Evolutionary conservation across 108 stramenopile species (phyloP).

Genomic region (Cyclotella atomus): DNA sequence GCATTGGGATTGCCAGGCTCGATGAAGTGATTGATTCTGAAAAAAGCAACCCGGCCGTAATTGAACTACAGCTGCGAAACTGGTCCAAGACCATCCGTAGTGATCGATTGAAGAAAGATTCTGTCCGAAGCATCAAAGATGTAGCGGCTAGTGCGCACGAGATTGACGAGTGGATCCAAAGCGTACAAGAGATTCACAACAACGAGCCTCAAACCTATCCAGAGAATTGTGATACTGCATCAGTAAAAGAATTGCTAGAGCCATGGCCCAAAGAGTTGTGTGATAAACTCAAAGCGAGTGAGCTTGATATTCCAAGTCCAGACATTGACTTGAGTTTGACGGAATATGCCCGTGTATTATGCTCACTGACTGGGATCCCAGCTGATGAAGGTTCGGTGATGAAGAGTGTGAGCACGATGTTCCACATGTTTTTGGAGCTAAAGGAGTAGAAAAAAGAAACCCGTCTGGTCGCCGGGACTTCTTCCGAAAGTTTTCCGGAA

Average conservation of each 20-base stretch:
- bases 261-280: constrained; percentile 78
- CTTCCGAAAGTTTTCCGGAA: too few species aligned
- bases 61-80: constrained; percentile 81
- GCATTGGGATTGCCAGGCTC: constrained; percentile 68
- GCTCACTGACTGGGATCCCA: constrained; percentile 83
- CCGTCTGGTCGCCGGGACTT: too few species aligned
- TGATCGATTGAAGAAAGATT: constrained; percentile 4
- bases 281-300: constrained; percentile 41
- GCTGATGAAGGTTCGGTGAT: constrained; percentile 61
- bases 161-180: constrained; percentile 76
- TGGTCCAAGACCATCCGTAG: constrained; percentile 57
- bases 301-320: constrained; percentile 49
- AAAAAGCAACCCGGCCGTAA: constrained; percentile 78
- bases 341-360: constrained; percentile 76
- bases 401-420: constrained; percentile 64
- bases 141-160: constrained; percentile 70
- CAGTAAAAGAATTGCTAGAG: constrained; percentile 77
- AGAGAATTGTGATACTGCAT: constrained; percentile 68
- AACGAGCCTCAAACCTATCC: constrained; percentile 71
- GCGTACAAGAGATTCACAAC: constrained; percentile 61
- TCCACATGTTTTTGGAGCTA: constrained; percentile 52
- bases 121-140: constrained; percentile 65
- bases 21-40: constrained; percentile 74
- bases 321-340: constrained; percentile 71
- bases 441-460: too few species aligned